A percentile compares a stretch with the other conserved stretches of the same genome.
Conservation (phyloP, 139 green algal genomes). For the Pseudopediastrum boryanum region DNA sequence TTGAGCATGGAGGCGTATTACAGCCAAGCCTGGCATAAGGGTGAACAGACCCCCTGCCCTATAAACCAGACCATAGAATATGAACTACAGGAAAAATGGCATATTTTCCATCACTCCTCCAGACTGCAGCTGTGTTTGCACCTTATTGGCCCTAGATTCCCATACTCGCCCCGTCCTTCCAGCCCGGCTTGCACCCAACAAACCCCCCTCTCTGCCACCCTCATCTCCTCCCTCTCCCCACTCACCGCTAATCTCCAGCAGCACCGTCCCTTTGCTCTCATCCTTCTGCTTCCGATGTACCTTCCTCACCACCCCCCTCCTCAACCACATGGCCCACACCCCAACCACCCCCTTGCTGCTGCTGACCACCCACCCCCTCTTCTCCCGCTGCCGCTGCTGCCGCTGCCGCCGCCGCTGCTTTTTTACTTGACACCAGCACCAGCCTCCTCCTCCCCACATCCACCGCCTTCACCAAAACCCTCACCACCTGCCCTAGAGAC, state of each 20-base stretch:
- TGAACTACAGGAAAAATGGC: too few species aligned
- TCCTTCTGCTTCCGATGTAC: constrained; percentile 5
- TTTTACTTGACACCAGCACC: background rate
- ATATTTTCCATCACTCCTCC: too few species aligned
- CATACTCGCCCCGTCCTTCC: too few species aligned
- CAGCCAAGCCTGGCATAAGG: too few species aligned
- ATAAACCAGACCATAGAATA: too few species aligned
- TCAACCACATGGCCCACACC: background rate
- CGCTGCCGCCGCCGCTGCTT: background rate
- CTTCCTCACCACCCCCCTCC: background rate
- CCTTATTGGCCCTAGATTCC: too few species aligned
- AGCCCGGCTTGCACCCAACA: too few species aligned
- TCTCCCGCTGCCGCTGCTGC: constrained; percentile 41
- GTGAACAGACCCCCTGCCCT: too few species aligned
- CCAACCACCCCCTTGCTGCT: background rate
- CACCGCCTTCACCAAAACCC: constrained; percentile 16
- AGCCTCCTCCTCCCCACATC: constrained; percentile 1
- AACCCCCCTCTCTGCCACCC: too few species aligned
- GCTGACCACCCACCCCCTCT: background rate
- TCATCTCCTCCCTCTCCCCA: background rate
- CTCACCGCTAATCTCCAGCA: background rate
- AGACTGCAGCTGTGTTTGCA: too few species aligned
- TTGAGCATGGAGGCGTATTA: too few species aligned
- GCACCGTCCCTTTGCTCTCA: background rate
- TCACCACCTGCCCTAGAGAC: constrained; percentile 64